Conservation (phyloP, 2,329 filamentous ascomycete genomes). For the Mollisia scopiformis region DNA sequence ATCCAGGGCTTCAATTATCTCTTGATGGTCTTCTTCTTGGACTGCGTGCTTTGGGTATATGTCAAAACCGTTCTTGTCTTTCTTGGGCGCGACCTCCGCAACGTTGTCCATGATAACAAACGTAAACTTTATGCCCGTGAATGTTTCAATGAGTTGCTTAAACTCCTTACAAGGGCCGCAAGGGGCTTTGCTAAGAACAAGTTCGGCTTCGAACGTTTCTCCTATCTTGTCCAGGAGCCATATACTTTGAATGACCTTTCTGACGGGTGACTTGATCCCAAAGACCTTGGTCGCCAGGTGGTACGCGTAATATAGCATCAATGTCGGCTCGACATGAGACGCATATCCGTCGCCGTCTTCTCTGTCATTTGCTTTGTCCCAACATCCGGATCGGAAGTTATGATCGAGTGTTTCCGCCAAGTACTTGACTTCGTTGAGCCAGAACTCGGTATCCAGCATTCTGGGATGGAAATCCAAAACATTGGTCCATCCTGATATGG, state of each 20-base stretch:
- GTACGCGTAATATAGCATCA: slow-evolving; percentile 13
- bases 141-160: slow-evolving; percentile 7
- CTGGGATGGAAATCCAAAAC: slow-evolving; percentile 5
- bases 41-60: neutral
- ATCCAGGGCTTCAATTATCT: neutral
- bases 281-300: neutral
- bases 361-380: neutral
- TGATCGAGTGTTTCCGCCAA: slow-evolving; percentile 1
- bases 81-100: neutral
- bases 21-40: neutral
- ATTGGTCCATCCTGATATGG: neutral
- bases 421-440: slow-evolving; percentile 4
- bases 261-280: neutral
- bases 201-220: slow-evolving; percentile 6
- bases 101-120: slow-evolving; percentile 5
- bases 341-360: slow-evolving; percentile 1
- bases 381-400: neutral
- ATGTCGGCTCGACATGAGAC: slow-evolving; percentile 6
- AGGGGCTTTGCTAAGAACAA: slow-evolving; percentile 4
- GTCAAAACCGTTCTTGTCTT: neutral
- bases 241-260: neutral
- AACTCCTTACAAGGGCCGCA: slow-evolving; percentile 8
- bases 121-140: slow-evolving; percentile 7
- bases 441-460: slow-evolving; percentile 6
- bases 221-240: neutral